Conservation (phyloP, 768 basidiomycete species). For the Sistotremastrum niveocremeum region DNA sequence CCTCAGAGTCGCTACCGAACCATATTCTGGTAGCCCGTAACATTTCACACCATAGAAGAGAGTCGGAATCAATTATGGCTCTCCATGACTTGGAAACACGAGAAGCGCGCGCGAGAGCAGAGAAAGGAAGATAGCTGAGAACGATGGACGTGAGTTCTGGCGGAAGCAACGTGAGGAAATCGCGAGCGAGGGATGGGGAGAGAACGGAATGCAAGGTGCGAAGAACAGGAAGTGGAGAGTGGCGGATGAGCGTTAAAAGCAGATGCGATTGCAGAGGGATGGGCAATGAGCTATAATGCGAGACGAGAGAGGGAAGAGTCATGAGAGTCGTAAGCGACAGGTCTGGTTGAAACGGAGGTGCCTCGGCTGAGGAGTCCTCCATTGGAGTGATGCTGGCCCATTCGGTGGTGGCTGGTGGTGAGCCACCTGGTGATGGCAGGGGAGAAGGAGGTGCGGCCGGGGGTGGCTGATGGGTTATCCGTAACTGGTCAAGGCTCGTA, state of each 20-base stretch:
- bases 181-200: constrained; percentile 81
- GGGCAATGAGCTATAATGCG: constrained; percentile 71
- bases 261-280: constrained; percentile 83
- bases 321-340: constrained; percentile 71
- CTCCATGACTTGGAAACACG: constrained; percentile 86
- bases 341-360: constrained; percentile 64
- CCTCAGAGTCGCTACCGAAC: constrained; percentile 80
- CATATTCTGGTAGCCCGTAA: constrained; percentile 75
- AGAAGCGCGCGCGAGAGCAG: constrained; percentile 73
- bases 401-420: constrained; percentile 59
- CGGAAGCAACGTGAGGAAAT: constrained; percentile 86
- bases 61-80: constrained; percentile 82
- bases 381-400: constrained; percentile 80
- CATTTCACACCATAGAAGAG: constrained; percentile 79
- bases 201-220: constrained; percentile 82
- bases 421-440: constrained; percentile 74
- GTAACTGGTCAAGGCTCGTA: constrained; percentile 33
- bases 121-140: constrained; percentile 71
- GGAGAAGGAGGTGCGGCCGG: constrained; percentile 72
- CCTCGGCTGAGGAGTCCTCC: constrained; percentile 56
- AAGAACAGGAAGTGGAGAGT: constrained; percentile 83
- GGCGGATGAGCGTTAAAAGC: constrained; percentile 81
- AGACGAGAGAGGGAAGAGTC: constrained; percentile 70
- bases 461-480: constrained; percentile 44
- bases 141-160: constrained; percentile 86